Evolutionary conservation across 2,329 filamentous ascomycete species (phyloP).

Genomic region (Cladophialophora yegresii): DNA sequence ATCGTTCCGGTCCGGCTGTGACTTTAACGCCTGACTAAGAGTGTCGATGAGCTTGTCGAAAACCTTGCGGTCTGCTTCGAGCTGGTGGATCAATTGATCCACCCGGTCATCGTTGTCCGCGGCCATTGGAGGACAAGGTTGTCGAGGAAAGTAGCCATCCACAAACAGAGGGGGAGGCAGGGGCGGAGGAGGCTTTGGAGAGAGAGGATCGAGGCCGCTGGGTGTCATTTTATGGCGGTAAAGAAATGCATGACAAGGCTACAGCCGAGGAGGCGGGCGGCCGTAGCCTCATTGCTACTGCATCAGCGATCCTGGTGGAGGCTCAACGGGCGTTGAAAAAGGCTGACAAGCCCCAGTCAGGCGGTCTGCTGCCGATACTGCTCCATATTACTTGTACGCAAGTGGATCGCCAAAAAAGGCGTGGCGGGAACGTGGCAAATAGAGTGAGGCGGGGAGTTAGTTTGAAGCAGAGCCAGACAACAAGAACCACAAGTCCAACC

Average conservation of each 20-base stretch:
- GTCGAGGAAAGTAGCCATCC: conserved; percentile 27
- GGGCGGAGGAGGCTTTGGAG: conserved; percentile 15
- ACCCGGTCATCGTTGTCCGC: conserved; percentile 31
- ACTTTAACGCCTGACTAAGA: conserved; percentile 30
- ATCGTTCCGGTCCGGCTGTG: conserved; percentile 11
- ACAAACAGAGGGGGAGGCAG: conserved; percentile 16
- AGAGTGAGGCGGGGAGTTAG: neutral
- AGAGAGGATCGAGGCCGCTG: conserved; percentile 1
- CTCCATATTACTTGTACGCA: neutral
- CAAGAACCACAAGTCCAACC: neutral
- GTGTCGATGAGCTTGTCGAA: conserved; percentile 35
- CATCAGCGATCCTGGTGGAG: conserved; percentile 1
- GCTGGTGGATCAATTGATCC: conserved; percentile 33
- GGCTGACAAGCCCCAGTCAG: neutral
- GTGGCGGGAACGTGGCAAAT: neutral
- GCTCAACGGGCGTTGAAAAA: neutral
- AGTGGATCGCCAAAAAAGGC: neutral
- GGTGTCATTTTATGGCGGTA: conserved; percentile 21
- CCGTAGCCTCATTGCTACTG: conserved; percentile 4
- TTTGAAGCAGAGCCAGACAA: neutral
- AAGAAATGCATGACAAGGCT: conserved; percentile 13
- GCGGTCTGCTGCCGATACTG: neutral
- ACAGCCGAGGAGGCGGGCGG: conserved; percentile 18
- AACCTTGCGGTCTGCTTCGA: conserved; percentile 33
- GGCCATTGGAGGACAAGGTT: conserved; percentile 31